A percentile compares a stretch with the other conserved stretches of the same genome.
Evolutionary conservation across 1,284 basidiomycete species (phyloP).

Genomic region (Phenoliferia sp.): DNA sequence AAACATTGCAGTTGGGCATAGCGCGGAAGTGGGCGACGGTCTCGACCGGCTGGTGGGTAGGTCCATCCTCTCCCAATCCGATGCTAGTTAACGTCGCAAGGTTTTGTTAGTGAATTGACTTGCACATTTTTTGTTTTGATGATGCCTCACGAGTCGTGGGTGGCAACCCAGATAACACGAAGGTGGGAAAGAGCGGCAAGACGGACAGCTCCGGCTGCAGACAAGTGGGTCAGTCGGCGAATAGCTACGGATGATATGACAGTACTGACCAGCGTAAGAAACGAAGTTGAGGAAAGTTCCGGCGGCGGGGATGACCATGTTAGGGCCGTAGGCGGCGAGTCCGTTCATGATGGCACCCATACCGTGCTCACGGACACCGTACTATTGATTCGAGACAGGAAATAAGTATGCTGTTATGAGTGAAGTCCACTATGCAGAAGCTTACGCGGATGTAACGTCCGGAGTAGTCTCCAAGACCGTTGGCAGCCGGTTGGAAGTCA

Average conservation of each 20-base stretch:
- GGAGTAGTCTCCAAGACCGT: constrained; percentile 73
- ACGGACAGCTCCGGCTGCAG: constrained; percentile 81
- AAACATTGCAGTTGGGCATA: constrained; percentile 61
- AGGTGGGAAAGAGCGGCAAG: constrained; percentile 83
- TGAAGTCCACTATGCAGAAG: not conserved
- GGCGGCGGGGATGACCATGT: constrained; percentile 33
- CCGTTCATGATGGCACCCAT: constrained; percentile 84
- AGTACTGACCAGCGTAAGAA: constrained; percentile 79
- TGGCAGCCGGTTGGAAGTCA: constrained; percentile 89
- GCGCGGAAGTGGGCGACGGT: constrained; percentile 81
- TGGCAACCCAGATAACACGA: constrained; percentile 86
- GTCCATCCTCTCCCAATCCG: constrained; percentile 75
- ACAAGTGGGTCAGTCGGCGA: constrained; percentile 39
- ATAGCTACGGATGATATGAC: constrained; percentile 62
- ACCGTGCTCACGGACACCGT: constrained; percentile 94
- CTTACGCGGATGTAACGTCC: constrained; percentile 75
- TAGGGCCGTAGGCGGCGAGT: constrained; percentile 40
- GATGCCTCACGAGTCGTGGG: constrained; percentile 45
- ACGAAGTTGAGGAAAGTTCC: constrained; percentile 69
- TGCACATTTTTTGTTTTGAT: no score
- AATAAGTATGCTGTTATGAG: not conserved
- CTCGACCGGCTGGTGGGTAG: constrained; percentile 88
- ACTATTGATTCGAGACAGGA: constrained; percentile 42
- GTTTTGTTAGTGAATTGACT: no score
- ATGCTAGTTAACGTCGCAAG: no score